Evolutionary conservation across 2,329 filamentous ascomycete species (phyloP).

Genomic region (Thelonectria blattea): DNA sequence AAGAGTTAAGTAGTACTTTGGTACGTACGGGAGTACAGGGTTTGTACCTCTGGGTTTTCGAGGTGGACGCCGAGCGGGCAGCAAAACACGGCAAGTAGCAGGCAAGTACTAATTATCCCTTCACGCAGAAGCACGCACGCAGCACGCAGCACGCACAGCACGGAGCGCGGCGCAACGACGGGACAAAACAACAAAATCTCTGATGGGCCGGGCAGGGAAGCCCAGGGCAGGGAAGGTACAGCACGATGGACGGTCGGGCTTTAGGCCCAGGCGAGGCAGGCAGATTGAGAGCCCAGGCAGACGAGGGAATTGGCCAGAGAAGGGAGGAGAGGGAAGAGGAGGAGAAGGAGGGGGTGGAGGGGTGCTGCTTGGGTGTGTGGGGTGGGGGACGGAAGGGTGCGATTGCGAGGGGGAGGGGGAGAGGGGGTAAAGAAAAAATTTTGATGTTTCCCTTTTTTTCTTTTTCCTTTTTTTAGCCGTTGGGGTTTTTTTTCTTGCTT

Average conservation of each 20-base stretch:
- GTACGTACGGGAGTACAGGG: background rate
- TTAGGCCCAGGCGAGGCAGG: slow-evolving; percentile 17
- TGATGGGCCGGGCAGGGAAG: slow-evolving; percentile 21
- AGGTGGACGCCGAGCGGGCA: background rate
- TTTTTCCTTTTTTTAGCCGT: slow-evolving; percentile 22
- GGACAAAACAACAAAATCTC: slow-evolving; percentile 15
- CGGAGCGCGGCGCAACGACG: background rate
- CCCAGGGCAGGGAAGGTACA: slow-evolving; percentile 27
- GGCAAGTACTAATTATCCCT: slow-evolving; percentile 24
- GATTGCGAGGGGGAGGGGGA: slow-evolving; percentile 34
- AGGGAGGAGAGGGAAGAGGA: slow-evolving; percentile 22
- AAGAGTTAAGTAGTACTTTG: too few species aligned
- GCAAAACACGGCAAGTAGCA: slow-evolving; percentile 18
- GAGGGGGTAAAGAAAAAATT: slow-evolving; percentile 25
- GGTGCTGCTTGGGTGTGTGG: slow-evolving; percentile 32
- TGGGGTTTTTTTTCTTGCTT: slow-evolving; percentile 24
- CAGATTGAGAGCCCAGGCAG: slow-evolving; percentile 12
- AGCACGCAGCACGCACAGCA: background rate
- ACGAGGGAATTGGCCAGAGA: slow-evolving; percentile 24
- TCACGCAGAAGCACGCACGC: background rate
- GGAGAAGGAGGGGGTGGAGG: slow-evolving; percentile 19
- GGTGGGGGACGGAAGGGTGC: slow-evolving; percentile 35
- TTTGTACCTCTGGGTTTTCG: slow-evolving; percentile 2
- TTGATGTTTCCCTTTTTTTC: slow-evolving; percentile 29
- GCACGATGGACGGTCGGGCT: slow-evolving; percentile 25